Evolutionary conservation across 1,284 basidiomycete genomes (phyloP).

Genomic region (Puccinia polysora): DNA sequence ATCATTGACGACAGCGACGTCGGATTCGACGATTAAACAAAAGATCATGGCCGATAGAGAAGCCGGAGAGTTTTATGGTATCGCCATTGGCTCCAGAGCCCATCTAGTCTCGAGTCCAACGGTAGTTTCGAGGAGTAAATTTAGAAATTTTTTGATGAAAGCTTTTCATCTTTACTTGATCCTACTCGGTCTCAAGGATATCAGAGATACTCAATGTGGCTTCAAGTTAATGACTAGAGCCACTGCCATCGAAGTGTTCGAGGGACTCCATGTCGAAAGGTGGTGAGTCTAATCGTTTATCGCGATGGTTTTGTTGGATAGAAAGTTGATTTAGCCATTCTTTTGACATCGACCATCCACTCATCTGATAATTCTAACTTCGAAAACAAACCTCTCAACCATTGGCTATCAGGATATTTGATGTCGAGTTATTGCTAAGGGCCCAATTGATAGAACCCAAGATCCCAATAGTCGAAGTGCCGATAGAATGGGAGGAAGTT

Average conservation of each 20-base stretch:
- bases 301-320: background rate
- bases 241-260: background rate
- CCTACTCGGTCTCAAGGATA: slow-evolving; percentile 75
- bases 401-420: slow-evolving; percentile 38
- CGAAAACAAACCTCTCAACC: too few relatives aligned
- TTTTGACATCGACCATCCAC: background rate
- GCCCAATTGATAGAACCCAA: slow-evolving; percentile 56
- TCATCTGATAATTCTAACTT: too few relatives aligned
- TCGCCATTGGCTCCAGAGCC: slow-evolving; percentile 68
- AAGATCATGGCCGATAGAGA: background rate
- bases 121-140: slow-evolving; percentile 80
- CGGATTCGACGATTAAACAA: slow-evolving; percentile 58
- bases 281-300: background rate
- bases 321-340: slow-evolving; percentile 10
- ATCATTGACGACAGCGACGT: too few relatives aligned
- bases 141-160: slow-evolving; percentile 89
- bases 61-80: background rate
- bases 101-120: slow-evolving; percentile 82
- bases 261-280: slow-evolving; percentile 25
- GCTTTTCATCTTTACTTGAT: slow-evolving; percentile 76
- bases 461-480: slow-evolving; percentile 75
- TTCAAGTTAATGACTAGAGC: slow-evolving; percentile 63
- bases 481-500: slow-evolving; percentile 86
- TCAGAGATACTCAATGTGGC: slow-evolving; percentile 89
- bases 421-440: slow-evolving; percentile 12